Base-by-base conservation (phyloP, 352 stramenopile genomes). In the Pythium aristosporum region DNA sequence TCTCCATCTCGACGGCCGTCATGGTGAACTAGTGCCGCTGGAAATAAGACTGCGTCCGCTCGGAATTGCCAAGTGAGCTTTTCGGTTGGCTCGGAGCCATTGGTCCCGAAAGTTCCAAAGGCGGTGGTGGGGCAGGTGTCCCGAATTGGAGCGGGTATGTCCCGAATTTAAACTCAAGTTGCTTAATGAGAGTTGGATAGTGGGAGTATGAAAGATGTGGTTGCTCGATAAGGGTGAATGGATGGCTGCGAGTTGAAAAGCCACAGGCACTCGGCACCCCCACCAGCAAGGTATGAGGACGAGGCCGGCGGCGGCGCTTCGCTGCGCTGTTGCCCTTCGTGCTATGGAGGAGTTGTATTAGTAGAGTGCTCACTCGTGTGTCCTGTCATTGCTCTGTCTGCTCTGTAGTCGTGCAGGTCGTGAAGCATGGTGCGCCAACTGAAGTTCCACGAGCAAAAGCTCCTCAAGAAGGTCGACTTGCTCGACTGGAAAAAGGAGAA, bases 401-500 rank as follows among this genome's bases (percentile, higher is more conserved):
- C 25, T 34, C 16, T 59, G 34, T 55, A n/a, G 1, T 43, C 18
- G 43, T 47, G 11, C 20, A 21, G 13, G 10, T 12, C 21, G 57
- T 56, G 57, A 61, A 51, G 13, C 37, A 73, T 6, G 5, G 98
- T 98, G 75, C 83, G 95, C 49, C 88, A 97, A 68, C 79, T 98
- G 30, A 98, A 98, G 68, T 92, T 96, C 68, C 96, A 98, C 75
- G 96, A 98, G 74, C 89, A 99, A 80, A 99, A 99, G 82, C 88
- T 99, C 34, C 82, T 99, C 9, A 97, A 97, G 61, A 99, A 99
- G 74, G 97, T 99, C 57, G 96, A 99, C 68, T 87, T 99, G 61
- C 92, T 99, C 65, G 92, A 98, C 66, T 99, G 97, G 97, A 98
- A 98, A 71, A 94, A 92, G 57, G 97, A 99, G 69, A 97, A 99